A percentile compares a stretch with the other conserved stretches of the same genome.
Conservation (phyloP, 2,329 filamentous ascomycete species). For the Botrytis fragariae region DNA sequence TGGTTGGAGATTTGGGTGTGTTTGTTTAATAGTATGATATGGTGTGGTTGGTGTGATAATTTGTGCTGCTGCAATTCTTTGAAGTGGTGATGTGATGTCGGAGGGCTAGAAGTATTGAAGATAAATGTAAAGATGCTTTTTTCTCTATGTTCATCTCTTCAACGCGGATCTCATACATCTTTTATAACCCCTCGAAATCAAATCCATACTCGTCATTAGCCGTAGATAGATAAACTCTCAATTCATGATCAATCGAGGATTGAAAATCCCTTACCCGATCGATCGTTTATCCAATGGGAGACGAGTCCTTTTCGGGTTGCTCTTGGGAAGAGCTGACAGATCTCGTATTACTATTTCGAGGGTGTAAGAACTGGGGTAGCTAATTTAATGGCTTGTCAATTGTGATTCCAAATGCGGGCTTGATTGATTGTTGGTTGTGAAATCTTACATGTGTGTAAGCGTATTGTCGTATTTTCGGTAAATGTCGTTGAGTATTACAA, state of each 20-base stretch:
- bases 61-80: neutral
- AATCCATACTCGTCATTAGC: neutral
- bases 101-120: neutral
- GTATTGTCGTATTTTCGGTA: neutral
- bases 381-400: neutral
- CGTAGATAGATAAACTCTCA: neutral
- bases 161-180: neutral
- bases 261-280: neutral
- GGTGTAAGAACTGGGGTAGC: neutral
- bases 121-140: neutral
- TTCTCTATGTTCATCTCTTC: neutral
- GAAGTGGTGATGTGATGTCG: neutral
- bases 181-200: neutral
- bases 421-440: neutral
- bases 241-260: neutral
- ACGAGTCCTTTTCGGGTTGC: neutral
- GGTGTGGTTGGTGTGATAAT: neutral
- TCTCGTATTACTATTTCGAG: neutral
- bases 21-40: neutral
- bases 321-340: neutral
- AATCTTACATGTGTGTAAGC: neutral
- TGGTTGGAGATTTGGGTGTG: neutral
- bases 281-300: neutral
- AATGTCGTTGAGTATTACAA: neutral
- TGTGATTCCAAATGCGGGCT: neutral